These are phyloP conservation scores for Fusarium brevicatenulatum DNA, from an alignment of 2,329 filamentous ascomycete genomes.

Conservation along the genomic window DNA sequence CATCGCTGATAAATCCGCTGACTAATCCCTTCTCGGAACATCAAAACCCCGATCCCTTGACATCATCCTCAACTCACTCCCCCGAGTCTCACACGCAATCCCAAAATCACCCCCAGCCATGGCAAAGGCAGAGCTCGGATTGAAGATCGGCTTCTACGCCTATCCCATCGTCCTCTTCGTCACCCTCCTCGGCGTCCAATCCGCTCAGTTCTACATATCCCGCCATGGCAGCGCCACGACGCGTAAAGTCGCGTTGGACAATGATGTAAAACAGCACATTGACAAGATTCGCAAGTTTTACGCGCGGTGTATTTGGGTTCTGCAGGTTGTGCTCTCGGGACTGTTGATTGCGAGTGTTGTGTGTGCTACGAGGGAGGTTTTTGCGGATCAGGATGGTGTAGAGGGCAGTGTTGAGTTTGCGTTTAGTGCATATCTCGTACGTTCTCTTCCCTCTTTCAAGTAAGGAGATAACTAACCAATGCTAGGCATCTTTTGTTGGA, in stretches of 20 bases:
- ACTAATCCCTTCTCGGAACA: conserved; percentile 9
- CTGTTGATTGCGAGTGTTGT: conserved; percentile 51
- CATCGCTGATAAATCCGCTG: conserved; percentile 19
- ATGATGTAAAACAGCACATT: conserved; percentile 44
- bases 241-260: conserved; percentile 39
- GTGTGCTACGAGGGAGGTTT: conserved; percentile 47
- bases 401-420: conserved; percentile 47
- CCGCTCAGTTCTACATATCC: conserved; percentile 51
- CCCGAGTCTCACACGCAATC: not conserved
- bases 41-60: conserved; percentile 22
- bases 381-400: conserved; percentile 42
- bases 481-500: conserved; percentile 52
- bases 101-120: conserved; percentile 30
- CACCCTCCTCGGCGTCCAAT: conserved; percentile 50
- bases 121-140: conserved; percentile 49
- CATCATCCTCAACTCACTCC: conserved; percentile 10
- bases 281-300: conserved; percentile 46
- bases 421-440: conserved; percentile 54
- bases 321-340: conserved; percentile 49
- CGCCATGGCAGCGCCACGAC: conserved; percentile 41
- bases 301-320: conserved; percentile 48
- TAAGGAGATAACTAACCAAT: not conserved
- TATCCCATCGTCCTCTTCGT: conserved; percentile 54
- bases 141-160: conserved; percentile 54
- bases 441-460: not conserved